Evolutionary conservation across 2,329 filamentous ascomycete genomes (phyloP), one percentile per base, ranked within the genome.

Genomic region (Thermochaetoides dissita): DNA sequence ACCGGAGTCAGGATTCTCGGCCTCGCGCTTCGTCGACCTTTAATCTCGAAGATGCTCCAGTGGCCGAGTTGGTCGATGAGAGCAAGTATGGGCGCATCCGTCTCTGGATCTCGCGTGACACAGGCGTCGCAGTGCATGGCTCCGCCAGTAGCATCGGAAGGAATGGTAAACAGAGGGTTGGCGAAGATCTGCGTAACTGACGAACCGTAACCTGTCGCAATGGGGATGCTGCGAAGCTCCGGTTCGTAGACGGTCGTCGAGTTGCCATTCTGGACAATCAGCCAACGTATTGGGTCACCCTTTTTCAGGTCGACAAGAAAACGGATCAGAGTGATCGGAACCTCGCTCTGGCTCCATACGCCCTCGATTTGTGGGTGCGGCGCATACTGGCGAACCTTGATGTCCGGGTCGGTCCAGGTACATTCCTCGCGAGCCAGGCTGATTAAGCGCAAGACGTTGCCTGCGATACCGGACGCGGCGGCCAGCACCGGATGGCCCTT

Each of bases 21-120:
- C 17, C 58, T 54, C 8, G 57, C 53, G 11, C 59, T 57, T 53
- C 47, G 54, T 30, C 44, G 63, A 41, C 61, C 63, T 9, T 52
- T 49, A 24, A 81, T 61, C 46, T 81, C 68, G 76, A 79, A 85
- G 4, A 85, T 58, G 36, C 65, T 76, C 83, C 82, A 88, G 44
- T 63, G 65, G 1, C 81, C 81, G 31, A 62, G 62, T 40, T 74
- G 66, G 51, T 87, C 79, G 11, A 87, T 64, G 28, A 86, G 64
- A 10, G 69, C 78, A 40, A 87, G 60, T 51, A 82, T 78, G 1
- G 74, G 69, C 10, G 65, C 60, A 44, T 66, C 73, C 56, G 62
- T 72, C 49, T 44, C 61, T 6, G 53, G 54, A 4, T 59, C 58
- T 0, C 79, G 73, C 48, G 79, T 80, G 55, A 87, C 83, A 0